These are phyloP conservation scores for Incumbomyces delicatus DNA, from an alignment of 2,329 filamentous ascomycete species.

Conservation along the genomic window DNA sequence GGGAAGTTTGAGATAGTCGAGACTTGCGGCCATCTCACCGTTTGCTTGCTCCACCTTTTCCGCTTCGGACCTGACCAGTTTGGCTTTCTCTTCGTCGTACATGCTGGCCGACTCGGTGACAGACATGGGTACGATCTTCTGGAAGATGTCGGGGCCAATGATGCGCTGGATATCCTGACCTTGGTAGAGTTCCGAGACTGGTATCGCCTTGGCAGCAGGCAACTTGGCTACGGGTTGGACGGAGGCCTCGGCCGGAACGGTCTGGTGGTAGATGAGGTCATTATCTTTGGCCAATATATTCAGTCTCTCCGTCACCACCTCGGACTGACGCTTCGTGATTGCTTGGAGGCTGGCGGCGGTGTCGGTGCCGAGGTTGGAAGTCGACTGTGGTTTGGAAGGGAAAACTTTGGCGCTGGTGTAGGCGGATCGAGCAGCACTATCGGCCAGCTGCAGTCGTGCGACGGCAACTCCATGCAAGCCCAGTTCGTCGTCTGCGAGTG, in stretches of 20 bases:
- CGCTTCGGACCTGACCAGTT: conserved; percentile 83
- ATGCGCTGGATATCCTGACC: conserved; percentile 96
- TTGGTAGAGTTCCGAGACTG: conserved; percentile 90
- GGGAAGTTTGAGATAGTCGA: conserved; percentile 87
- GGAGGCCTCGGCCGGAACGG: conserved; percentile 74
- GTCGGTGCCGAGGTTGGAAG: conserved; percentile 74
- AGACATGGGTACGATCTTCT: conserved; percentile 89
- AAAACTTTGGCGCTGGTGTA: conserved; percentile 67
- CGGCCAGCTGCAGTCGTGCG: conserved; percentile 70
- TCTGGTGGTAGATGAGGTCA: conserved; percentile 96
- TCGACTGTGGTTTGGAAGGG: conserved; percentile 66
- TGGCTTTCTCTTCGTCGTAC: conserved; percentile 98
- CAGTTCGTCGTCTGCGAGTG: conserved; percentile 78
- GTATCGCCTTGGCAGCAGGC: conserved; percentile 91
- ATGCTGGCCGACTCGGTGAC: conserved; percentile 94
- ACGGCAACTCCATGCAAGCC: conserved; percentile 80
- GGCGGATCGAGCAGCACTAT: conserved; percentile 68
- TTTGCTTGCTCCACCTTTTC: conserved; percentile 89
- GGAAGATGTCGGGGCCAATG: conserved; percentile 92
- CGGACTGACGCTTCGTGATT: conserved; percentile 70
- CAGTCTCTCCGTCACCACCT: conserved; percentile 72
- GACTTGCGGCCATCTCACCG: conserved; percentile 86
- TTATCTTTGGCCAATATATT: conserved; percentile 77
- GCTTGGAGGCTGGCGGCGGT: conserved; percentile 65
- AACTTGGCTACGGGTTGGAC: conserved; percentile 77